Conservation (phyloP, 768 basidiomycete genomes). For the Cantharellus anzutake region DNA sequence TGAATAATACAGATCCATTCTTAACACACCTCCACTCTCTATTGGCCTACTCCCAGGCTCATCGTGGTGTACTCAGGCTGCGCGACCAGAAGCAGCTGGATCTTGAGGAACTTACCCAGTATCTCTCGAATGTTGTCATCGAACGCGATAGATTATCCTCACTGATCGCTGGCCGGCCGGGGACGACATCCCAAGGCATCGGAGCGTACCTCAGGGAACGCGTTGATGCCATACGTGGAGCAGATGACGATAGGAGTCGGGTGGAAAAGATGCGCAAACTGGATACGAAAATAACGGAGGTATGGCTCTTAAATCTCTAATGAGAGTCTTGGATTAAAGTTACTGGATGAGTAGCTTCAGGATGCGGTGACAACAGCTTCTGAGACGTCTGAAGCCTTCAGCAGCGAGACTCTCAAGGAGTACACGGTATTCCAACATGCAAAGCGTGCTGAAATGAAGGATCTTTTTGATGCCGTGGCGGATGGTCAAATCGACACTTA, state of each 20-base stretch:
- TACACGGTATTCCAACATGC: constrained; percentile 76
- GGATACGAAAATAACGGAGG: constrained; percentile 92
- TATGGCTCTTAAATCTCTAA: constrained; percentile 16
- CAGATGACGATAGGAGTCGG: constrained; percentile 81
- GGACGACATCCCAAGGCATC: constrained; percentile 64
- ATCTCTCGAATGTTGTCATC: constrained; percentile 77
- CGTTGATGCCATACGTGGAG: constrained; percentile 79
- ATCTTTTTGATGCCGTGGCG: constrained; percentile 72
- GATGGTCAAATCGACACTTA: constrained; percentile 95
- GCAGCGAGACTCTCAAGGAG: constrained; percentile 83
- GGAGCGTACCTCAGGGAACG: constrained; percentile 82
- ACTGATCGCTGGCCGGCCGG: constrained; percentile 66
- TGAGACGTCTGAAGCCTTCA: constrained; percentile 92
- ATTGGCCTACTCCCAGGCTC: constrained; percentile 82
- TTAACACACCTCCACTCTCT: constrained; percentile 80
- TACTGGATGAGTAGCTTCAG: constrained; percentile 44
- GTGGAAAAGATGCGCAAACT: constrained; percentile 89
- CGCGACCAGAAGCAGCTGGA: constrained; percentile 98
- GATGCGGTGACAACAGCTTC: constrained; percentile 91
- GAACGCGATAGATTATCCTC: constrained; percentile 88
- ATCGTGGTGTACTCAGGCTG: constrained; percentile 83
- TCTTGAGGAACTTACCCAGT: constrained; percentile 92
- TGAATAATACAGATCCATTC: constrained; percentile 83
- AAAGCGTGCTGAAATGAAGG: constrained; percentile 95
- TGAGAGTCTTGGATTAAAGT: neutral